These are phyloP conservation scores for Phytophthora nicotianae DNA, from an alignment of 352 stramenopile genomes.

Conservation along the genomic window DNA sequence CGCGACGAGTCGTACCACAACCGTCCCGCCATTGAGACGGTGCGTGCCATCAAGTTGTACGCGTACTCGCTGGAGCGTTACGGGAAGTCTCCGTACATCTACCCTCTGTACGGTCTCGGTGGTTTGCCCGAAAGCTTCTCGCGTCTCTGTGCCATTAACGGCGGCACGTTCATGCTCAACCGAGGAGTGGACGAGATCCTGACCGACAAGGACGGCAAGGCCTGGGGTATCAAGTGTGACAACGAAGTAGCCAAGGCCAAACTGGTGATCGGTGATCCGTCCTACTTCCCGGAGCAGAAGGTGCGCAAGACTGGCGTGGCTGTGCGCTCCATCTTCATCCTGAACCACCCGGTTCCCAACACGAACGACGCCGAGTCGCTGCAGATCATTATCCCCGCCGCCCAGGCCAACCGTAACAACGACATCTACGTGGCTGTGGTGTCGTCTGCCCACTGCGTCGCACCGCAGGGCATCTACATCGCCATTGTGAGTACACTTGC, in stretches of 20 bases:
- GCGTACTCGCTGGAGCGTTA: conserved; percentile 97
- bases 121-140: conserved; percentile 99
- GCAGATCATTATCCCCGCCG: conserved; percentile 99
- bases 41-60: conserved; percentile 98
- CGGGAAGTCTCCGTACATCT: conserved; percentile 99
- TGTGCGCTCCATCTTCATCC: conserved; percentile 98
- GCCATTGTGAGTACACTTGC: conserved; percentile 98
- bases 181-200: conserved; percentile 94
- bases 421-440: conserved; percentile 99
- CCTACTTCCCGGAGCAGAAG: conserved; percentile 97
- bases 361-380: conserved; percentile 96
- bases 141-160: conserved; percentile 98
- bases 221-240: conserved; percentile 91
- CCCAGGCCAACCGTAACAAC: conserved; percentile 94
- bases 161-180: conserved; percentile 99
- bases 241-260: conserved; percentile 97
- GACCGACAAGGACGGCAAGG: conserved; percentile 92
- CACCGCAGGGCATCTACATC: conserved; percentile 97
- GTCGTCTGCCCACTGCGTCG: conserved; percentile 94
- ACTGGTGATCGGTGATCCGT: conserved; percentile 98
- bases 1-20: conserved; percentile 91
- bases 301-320: conserved; percentile 93
- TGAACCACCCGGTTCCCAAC: conserved; percentile 98
- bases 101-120: conserved; percentile 98
- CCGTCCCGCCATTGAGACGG: conserved; percentile 91